Conservation (phyloP, 1,139 yeast species). For the Candida pseudocylindracea region DNA sequence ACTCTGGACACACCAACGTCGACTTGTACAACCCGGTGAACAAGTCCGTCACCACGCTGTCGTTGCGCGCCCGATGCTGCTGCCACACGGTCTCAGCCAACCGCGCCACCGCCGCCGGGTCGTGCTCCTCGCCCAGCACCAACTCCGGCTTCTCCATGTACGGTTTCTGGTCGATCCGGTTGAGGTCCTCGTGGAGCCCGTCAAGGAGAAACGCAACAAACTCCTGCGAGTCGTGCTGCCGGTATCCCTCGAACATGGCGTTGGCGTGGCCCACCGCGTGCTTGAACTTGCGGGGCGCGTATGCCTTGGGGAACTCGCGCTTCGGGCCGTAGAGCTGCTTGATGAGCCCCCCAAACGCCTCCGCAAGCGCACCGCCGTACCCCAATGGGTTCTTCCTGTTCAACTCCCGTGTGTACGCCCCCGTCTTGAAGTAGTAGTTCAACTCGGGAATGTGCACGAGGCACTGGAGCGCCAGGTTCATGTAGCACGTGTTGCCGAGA, state of each 20-base stretch:
- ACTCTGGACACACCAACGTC: conserved; percentile 71
- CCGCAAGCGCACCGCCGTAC: conserved; percentile 60
- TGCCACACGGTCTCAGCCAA: conserved; percentile 69
- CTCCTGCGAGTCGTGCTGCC: conserved; percentile 94
- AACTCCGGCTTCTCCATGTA: conserved; percentile 77
- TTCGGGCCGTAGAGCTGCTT: conserved; percentile 29
- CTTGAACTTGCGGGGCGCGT: conserved; percentile 53
- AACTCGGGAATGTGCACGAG: conserved; percentile 73
- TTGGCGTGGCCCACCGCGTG: conserved; percentile 60
- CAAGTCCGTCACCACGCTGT: conserved; percentile 64
- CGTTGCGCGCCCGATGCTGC: conserved; percentile 60
- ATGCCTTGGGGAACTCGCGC: conserved; percentile 4
- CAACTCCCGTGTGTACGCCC: conserved; percentile 41
- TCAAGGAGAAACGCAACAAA: conserved; percentile 76
- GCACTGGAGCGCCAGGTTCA: conserved; percentile 94
- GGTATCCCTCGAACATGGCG: conserved; percentile 67
- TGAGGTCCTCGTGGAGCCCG: conserved; percentile 85
- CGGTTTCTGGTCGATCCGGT: conserved; percentile 64
- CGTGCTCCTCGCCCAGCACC: conserved; percentile 32
- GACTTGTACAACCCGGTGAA: conserved; percentile 86
- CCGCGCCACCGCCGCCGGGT: conserved; percentile 26
- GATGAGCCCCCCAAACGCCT: conserved; percentile 44
- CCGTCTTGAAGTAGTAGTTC: conserved; percentile 46
- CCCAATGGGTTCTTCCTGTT: conserved; percentile 72
- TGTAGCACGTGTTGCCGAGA: conserved; percentile 86